Evolutionary conservation across 148 eudicot species (phyloP).

Genomic region (Rhododendron vialii): DNA sequence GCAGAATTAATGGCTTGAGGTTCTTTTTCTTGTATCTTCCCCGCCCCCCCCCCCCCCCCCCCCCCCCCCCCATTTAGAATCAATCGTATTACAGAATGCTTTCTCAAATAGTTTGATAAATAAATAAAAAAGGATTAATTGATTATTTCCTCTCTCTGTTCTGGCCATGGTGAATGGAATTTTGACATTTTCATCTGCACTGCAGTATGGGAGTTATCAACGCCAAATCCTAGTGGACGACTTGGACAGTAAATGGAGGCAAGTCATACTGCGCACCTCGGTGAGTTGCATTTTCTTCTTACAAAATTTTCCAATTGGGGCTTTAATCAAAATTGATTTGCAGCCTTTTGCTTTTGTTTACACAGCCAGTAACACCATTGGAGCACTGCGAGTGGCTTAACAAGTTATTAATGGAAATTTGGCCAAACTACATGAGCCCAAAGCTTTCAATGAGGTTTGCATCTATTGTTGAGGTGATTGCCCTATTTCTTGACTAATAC

Average conservation of each 20-base stretch:
- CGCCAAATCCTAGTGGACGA: slow-evolving; percentile 61
- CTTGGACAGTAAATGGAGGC: slow-evolving; percentile 86
- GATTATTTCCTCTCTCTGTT: not conserved
- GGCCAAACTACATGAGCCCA: slow-evolving; percentile 75
- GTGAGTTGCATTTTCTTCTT: slow-evolving; percentile 32
- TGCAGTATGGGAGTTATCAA: slow-evolving; percentile 75
- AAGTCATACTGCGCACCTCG: slow-evolving; percentile 51
- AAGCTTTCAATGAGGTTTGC: slow-evolving; percentile 67
- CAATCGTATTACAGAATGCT: too few relatives aligned
- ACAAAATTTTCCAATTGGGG: too few relatives aligned
- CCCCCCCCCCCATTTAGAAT: too few relatives aligned
- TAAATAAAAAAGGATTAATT: not conserved
- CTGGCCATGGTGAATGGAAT: too few relatives aligned
- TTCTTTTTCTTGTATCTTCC: too few relatives aligned
- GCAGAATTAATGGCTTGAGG: too few relatives aligned
- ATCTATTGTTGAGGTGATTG: slow-evolving; percentile 66
- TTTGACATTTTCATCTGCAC: too few relatives aligned
- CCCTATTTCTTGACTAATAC: too few relatives aligned
- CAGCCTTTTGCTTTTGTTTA: slow-evolving; percentile 2
- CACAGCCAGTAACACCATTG: slow-evolving; percentile 74
- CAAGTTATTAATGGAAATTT: slow-evolving; percentile 74
- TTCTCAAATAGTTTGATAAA: too few relatives aligned
- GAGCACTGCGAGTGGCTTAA: slow-evolving; percentile 97
- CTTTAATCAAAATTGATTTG: not conserved
- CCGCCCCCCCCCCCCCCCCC: too few relatives aligned